phyloP scores from a whole-genome alignment of 768 basidiomycete genomes.

The Sporobolomyces roseus region DNA sequence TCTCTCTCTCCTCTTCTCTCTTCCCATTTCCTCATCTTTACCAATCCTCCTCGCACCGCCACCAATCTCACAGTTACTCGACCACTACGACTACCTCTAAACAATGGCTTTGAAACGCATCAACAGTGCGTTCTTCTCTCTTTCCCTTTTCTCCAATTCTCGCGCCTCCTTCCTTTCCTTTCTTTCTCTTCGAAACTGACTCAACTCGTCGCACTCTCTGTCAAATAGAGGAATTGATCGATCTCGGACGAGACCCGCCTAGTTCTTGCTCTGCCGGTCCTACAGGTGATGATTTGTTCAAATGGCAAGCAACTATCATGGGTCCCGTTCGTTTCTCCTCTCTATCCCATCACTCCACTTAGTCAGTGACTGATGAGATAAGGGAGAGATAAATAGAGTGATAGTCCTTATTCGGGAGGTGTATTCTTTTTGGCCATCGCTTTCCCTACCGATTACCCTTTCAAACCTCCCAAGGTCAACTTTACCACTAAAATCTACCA shows the following conservation, averaged over 20 bases:
- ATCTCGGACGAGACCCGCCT: constrained; percentile 98
- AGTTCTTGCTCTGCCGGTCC: constrained; percentile 99
- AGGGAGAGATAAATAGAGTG: constrained; percentile 58
- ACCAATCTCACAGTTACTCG: not conserved
- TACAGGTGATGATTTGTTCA: constrained; percentile 95
- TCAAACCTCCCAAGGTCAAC: constrained; percentile 99
- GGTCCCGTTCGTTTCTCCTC: constrained; percentile 69
- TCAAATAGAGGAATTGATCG: constrained; percentile 78
- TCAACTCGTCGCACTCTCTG: constrained; percentile 12
- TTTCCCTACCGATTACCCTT: constrained; percentile 97
- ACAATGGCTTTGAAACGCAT: constrained; percentile 97
- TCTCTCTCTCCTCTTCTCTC: not conserved
- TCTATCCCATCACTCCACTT: not conserved
- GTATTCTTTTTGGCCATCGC: constrained; percentile 96
- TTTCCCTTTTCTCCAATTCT: not conserved
- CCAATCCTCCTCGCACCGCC: no score
- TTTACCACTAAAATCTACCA: constrained; percentile 99
- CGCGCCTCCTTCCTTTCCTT: not conserved
- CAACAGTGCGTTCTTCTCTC: constrained; percentile 71
- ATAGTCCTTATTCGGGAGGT: constrained; percentile 97
- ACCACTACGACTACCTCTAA: not conserved
- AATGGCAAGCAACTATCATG: constrained; percentile 97
- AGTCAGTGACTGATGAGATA: not conserved
- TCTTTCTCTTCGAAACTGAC: not conserved
- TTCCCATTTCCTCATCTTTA: not conserved